A percentile compares a stretch with the other conserved stretches of the same genome.
Conservation (phyloP, 331 rosid genomes). For the Arachis monticola region DNA sequence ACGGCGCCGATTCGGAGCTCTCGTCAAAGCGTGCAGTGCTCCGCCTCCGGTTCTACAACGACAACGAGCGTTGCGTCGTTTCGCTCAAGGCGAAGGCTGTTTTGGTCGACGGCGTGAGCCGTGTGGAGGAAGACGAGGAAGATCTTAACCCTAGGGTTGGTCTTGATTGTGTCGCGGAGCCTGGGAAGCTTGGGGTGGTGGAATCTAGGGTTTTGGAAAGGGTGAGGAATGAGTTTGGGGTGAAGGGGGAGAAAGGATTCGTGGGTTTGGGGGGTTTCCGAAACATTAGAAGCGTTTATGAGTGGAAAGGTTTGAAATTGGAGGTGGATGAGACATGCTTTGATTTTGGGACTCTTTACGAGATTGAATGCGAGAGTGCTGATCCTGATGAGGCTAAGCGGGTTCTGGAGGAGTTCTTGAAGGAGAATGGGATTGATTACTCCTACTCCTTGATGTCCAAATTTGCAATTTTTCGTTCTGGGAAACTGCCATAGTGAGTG, state of each 20-base stretch:
- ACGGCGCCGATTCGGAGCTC: conserved; percentile 70
- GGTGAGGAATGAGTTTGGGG: conserved; percentile 74
- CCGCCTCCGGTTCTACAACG: conserved; percentile 74
- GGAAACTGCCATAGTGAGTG: conserved; percentile 49
- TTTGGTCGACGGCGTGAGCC: conserved; percentile 77
- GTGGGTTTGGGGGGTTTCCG: conserved; percentile 80
- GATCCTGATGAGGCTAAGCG: conserved; percentile 77
- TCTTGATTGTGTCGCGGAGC: conserved; percentile 66
- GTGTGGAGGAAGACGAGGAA: conserved; percentile 94
- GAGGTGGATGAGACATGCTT: conserved; percentile 85
- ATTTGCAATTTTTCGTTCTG: conserved; percentile 65
- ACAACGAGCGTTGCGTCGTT: conserved; percentile 62
- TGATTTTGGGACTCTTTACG: conserved; percentile 74
- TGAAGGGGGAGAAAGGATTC: conserved; percentile 49
- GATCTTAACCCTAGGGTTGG: conserved; percentile 61
- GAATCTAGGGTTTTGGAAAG: conserved; percentile 79
- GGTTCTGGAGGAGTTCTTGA: conserved; percentile 66
- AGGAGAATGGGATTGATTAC: conserved; percentile 64
- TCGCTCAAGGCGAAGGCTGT: conserved; percentile 78
- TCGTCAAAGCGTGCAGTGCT: conserved; percentile 66
- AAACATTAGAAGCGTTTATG: conserved; percentile 81
- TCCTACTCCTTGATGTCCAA: conserved; percentile 67
- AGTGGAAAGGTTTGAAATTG: conserved; percentile 87
- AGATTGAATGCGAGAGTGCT: conserved; percentile 86
- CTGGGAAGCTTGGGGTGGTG: conserved; percentile 51